Conservation (phyloP, 352 stramenopile genomes). For the Pythium scleroteichum region DNA sequence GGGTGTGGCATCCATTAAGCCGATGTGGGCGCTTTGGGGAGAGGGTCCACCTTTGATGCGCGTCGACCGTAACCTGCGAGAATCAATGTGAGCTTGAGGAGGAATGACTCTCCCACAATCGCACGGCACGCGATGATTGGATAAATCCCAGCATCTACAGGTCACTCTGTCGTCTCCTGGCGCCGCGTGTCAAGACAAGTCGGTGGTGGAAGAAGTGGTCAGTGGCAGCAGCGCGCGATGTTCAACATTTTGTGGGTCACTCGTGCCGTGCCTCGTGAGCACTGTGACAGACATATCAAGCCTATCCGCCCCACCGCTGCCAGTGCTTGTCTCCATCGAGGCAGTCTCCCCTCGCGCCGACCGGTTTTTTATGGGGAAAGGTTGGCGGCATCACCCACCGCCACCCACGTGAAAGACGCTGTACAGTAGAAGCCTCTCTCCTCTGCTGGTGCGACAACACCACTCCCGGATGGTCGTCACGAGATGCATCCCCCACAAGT, state of each 20-base stretch:
- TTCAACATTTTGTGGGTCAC: slow-evolving; percentile 8
- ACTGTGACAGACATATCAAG: neutral
- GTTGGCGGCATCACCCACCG: too few species aligned
- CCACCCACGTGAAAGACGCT: too few species aligned
- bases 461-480: too few species aligned
- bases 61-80: slow-evolving; percentile 1
- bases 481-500: too few species aligned
- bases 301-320: too few species aligned
- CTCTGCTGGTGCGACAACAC: too few species aligned
- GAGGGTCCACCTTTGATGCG: neutral
- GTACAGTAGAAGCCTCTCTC: too few species aligned
- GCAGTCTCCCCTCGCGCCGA: too few species aligned
- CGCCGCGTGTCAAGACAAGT: slow-evolving; percentile 28
- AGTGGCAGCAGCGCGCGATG: slow-evolving; percentile 4
- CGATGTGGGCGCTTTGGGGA: neutral
- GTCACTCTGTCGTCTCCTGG: slow-evolving; percentile 16
- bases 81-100: slow-evolving; percentile 5
- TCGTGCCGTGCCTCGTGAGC: too few species aligned
- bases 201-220: slow-evolving; percentile 8
- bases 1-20: too few species aligned
- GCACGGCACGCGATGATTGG: slow-evolving; percentile 26
- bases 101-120: slow-evolving; percentile 24
- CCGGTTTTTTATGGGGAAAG: too few species aligned
- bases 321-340: too few species aligned
- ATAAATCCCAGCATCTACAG: slow-evolving; percentile 13